Base-by-base conservation (phyloP, 2,329 filamentous ascomycete genomes). In the Cladosporium sp. region DNA sequence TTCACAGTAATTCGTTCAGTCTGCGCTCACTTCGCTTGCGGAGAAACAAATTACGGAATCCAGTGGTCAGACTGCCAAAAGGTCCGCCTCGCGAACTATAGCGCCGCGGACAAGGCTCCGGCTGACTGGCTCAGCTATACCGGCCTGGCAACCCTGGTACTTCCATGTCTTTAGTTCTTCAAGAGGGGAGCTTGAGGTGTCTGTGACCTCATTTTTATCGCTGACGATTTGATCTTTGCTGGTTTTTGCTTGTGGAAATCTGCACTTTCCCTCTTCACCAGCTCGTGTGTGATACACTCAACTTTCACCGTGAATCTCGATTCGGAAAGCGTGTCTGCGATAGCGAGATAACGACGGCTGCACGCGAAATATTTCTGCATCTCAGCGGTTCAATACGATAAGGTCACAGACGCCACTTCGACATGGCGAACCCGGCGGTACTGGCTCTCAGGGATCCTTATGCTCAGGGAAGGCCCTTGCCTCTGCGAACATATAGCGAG, bases 401-500 rank as follows among this genome's bases (percentile, higher is more conserved):
- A 48, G 45, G 11, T 15, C 9, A 27, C 5, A 47, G 19, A 17
- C 34, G 18, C 18, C 7, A 37, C 29, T 22, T 12, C 34, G 36
- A 47, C 29, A 48, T 48, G 45, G 45, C 45, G 13, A 48, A 48
- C 37, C 45, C 29, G 8, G 45, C 45, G 1, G 9, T 48, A 15
- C 38, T 48, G 36, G n/a, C 37, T 22, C 19, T 41, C 19, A 48
- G 17, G 24, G 45, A 48, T 17, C 37, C 45, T 41, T 17, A 27
- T 39, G 12, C 32, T 19, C 32, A 41, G 5, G 19, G 30, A 30
- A 43, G 47, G 27, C 41, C 47, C 22, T 39, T 50, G 47, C 30
- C 47, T 29, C 22, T 50, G 40, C 40, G 47, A 13, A 50, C 47
- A 22, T 50, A 39, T 32, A 50, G 47, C 32, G 40, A 43, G 15